Evolutionary conservation across 2,329 filamentous ascomycete genomes (phyloP).

Genomic region (Piedraia hortae): DNA sequence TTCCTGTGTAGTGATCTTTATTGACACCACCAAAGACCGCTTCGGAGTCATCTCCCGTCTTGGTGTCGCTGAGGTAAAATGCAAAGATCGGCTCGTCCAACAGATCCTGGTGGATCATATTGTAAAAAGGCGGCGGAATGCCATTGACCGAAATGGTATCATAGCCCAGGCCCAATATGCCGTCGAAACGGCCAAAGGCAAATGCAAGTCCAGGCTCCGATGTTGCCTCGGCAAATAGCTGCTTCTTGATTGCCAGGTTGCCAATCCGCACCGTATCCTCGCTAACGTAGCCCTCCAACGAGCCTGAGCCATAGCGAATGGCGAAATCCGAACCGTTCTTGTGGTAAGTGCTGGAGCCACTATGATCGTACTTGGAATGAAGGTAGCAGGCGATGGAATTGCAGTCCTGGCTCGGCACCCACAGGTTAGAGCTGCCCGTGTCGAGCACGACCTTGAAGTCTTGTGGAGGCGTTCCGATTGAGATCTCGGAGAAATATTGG

Average conservation of each 20-base stretch:
- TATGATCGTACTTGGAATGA: constrained; percentile 87
- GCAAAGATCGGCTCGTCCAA: constrained; percentile 83
- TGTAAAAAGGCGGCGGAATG: constrained; percentile 89
- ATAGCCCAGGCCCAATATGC: constrained; percentile 81
- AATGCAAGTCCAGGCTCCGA: constrained; percentile 89
- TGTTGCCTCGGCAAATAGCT: constrained; percentile 91
- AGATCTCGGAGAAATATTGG: constrained; percentile 96
- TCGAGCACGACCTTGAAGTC: constrained; percentile 96
- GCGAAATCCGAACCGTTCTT: constrained; percentile 78
- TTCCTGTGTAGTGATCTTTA: constrained; percentile 52
- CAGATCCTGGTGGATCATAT: constrained; percentile 69
- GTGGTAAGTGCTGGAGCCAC: constrained; percentile 69
- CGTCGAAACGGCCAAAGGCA: constrained; percentile 90
- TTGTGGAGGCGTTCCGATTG: constrained; percentile 74
- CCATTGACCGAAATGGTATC: constrained; percentile 92
- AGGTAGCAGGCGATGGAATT: constrained; percentile 94
- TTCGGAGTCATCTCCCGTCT: constrained; percentile 47
- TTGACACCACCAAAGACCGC: constrained; percentile 76
- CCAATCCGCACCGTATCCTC: constrained; percentile 68
- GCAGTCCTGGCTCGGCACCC: constrained; percentile 80
- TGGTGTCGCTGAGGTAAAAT: constrained; percentile 70
- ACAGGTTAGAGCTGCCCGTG: constrained; percentile 95
- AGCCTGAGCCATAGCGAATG: constrained; percentile 87
- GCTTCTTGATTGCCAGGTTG: constrained; percentile 62
- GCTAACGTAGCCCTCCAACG: constrained; percentile 78